Evolutionary conservation across 768 basidiomycete genomes (phyloP), one percentile per base, ranked within the genome.

Genomic region (Suillus subluteus): DNA sequence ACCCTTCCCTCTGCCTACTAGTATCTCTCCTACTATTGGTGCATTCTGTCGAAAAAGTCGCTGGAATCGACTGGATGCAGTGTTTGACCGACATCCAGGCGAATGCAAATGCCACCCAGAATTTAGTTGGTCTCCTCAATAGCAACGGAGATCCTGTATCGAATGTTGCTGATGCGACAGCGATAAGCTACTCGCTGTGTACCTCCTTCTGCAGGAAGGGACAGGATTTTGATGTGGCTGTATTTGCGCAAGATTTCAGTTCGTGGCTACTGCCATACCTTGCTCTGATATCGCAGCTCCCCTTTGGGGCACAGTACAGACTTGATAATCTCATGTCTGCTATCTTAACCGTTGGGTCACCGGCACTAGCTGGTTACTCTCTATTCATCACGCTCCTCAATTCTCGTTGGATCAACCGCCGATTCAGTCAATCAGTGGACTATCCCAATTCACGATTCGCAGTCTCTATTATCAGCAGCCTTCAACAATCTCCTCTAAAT

Each of bases 251-350:
- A 55, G 74, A 82, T 58, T 84, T 80, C 67, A 73, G 77, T 12
- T 68, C 82, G 0, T 86, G 84, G 84, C 73, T 85, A 5, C 65
- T 86, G 7, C 84, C 84, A 7, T 84, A 82, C 77, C 77, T 86
- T 11, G 82, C 84, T 0, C 69, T 86, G 7, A 72, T 85, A 18
- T 83, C 83, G 0, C 83, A 84, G 55, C 78, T 86, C 21, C 85
- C 83, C 0, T 86, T 83, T 38, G 83, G 83, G 11, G 76, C 80
- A 40, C 73, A 68, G 15, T 77, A 78, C 62, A 78, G 71, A 38
- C 69, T 76, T 16, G 82, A 82, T n/a, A 83, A 84, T 61, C 71
- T 84, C 46, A 74, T 78, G 67, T 79, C 82, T 9, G 78, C 79
- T 30, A 15, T 85, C 5, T 73, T 85, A 41, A 79, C 82, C 1